Evolutionary conservation across 2,329 filamentous ascomycete species (phyloP).

Genomic region (Coniochaeta hoffmannii): DNA sequence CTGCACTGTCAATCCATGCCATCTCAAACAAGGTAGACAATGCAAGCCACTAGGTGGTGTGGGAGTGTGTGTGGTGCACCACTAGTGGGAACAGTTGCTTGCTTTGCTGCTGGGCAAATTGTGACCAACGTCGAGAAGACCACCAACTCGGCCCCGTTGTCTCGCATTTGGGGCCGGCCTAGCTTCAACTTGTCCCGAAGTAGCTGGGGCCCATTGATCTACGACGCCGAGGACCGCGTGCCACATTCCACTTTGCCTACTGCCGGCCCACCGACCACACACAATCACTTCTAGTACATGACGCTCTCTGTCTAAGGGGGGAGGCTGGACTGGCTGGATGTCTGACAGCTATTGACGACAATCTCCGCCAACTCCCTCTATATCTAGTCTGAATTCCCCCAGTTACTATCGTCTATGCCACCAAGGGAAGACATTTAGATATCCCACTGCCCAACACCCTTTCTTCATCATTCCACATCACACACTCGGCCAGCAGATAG

Average conservation of each 20-base stretch:
- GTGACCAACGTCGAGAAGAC: neutral
- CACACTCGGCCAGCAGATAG: neutral
- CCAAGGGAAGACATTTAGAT: neutral
- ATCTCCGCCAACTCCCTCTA: conserved; percentile 1
- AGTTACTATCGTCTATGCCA: neutral
- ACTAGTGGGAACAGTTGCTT: neutral
- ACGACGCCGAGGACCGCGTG: neutral
- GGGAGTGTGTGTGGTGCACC: neutral
- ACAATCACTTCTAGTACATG: neutral
- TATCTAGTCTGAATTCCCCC: neutral
- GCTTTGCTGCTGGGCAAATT: neutral
- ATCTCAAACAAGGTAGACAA: conserved; percentile 1
- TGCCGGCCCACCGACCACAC: neutral
- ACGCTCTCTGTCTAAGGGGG: conserved; percentile 2
- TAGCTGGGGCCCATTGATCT: neutral
- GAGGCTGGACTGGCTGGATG: conserved; percentile 2
- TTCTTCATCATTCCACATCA: neutral
- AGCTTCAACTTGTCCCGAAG: neutral
- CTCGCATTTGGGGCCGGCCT: neutral
- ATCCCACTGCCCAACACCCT: neutral
- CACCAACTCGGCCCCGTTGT: neutral
- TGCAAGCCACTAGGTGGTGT: conserved; percentile 3
- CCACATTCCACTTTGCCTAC: conserved; percentile 1
- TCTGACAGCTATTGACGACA: conserved; percentile 1
- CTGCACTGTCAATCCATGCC: neutral